Evolutionary conservation across 192 early-diverging fungal species (phyloP).

Genomic region (Allomyces macrogynus): DNA sequence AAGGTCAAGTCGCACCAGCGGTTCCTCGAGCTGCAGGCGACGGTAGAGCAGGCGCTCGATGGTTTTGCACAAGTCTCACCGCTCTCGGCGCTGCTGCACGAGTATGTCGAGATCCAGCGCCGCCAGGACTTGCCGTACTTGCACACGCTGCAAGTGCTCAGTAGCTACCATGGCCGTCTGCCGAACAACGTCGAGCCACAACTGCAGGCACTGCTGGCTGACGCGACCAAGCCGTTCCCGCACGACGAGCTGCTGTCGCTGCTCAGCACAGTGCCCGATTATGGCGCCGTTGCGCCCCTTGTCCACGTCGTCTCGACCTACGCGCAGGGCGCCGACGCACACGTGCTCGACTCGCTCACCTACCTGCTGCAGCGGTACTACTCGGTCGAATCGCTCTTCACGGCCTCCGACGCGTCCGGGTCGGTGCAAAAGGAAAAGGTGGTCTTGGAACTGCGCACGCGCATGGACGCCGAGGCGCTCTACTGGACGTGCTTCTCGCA

Average conservation of each 20-base stretch:
- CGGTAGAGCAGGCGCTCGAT: slow-evolving; percentile 54
- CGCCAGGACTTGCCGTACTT: slow-evolving; percentile 65
- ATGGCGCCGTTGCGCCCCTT: slow-evolving; percentile 39
- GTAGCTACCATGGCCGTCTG: slow-evolving; percentile 66
- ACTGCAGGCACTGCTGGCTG: slow-evolving; percentile 26
- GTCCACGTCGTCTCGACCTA: slow-evolving; percentile 44
- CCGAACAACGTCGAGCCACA: slow-evolving; percentile 40
- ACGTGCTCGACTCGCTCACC: slow-evolving; percentile 50
- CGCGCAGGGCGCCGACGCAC: slow-evolving; percentile 46
- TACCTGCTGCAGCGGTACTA: slow-evolving; percentile 67
- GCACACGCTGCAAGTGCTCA: slow-evolving; percentile 59
- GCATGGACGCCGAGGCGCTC: neutral
- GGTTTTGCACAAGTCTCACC: slow-evolving; percentile 72
- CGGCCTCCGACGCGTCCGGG: slow-evolving; percentile 12
- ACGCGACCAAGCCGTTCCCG: slow-evolving; percentile 37
- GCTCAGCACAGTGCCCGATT: slow-evolving; percentile 19
- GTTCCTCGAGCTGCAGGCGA: slow-evolving; percentile 34
- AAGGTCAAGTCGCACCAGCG: slow-evolving; percentile 69
- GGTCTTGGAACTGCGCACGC: slow-evolving; percentile 49
- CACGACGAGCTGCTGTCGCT: slow-evolving; percentile 39
- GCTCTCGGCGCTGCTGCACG: slow-evolving; percentile 44
- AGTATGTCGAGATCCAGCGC: slow-evolving; percentile 50
- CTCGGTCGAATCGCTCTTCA: slow-evolving; percentile 66
- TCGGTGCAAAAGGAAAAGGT: slow-evolving; percentile 51
- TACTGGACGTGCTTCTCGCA: neutral